Evolutionary conservation across 2,329 filamentous ascomycete genomes (phyloP), one percentile per base, ranked within the genome.

Genomic region (Aspergillus bombycis): DNA sequence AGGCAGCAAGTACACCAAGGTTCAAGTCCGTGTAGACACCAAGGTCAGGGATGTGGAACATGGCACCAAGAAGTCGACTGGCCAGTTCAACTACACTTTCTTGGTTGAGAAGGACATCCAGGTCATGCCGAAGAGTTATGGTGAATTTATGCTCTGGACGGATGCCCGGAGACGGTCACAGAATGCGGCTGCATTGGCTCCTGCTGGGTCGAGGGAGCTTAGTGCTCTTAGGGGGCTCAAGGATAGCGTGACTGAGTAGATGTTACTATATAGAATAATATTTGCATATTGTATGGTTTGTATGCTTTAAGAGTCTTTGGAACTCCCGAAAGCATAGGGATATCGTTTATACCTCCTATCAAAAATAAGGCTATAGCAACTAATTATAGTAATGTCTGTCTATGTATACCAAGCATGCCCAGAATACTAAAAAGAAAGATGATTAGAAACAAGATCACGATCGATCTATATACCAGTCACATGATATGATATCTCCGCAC

Each of bases 61-160:
- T 70, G 88, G 87, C 7, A 83, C 84, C 56, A 86, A 87, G 28
- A 89, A 87, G 71, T 85, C 88, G 3, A 92, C 90, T 0, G 90
- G 90, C 5, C 88, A 90, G 70, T 92, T 93, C 79, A 91, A 91
- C 70, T 92, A 92, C 73, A 92, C 90, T 0, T 91, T 91, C 72
- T 82, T 84, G 60, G 88, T 91, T 2, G 85, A 88, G 61, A 86
- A 83, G 70, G 85, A 89, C 68, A 81, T 91, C 53, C 84, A 87
- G 70, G 86, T 91, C 23, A 86, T 91, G 80, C 89, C 89, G 4
- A 80, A 83, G 72, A 85, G 82, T 14, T 89, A 89, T 69, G 81
- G 83, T 1, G 87, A 89, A 68, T 88, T 87, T 67, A 89, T 89
- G 87, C 82, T 87, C 74, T 89, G 88, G 74, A 81, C 88, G 19